Conservation (phyloP, 768 basidiomycete species). For the Pholiota microspora region DNA sequence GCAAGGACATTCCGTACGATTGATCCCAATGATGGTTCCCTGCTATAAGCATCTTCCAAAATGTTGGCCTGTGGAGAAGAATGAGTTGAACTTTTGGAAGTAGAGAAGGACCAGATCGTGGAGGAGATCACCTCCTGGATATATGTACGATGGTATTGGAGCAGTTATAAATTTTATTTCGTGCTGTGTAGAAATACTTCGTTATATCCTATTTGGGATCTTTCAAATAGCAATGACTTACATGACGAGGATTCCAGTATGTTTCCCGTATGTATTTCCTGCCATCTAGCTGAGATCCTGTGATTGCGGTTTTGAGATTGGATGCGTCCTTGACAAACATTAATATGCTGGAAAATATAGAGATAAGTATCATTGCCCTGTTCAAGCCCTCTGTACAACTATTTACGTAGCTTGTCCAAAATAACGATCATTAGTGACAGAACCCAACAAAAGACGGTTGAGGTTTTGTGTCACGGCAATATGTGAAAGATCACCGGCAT, state of each 20-base stretch:
- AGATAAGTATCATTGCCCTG: not conserved
- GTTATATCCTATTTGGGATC: too few relatives aligned
- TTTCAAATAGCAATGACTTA: too few relatives aligned
- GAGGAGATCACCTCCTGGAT: constrained; percentile 50
- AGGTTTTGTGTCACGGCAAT: constrained; percentile 32
- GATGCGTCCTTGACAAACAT: constrained; percentile 42
- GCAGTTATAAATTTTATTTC: constrained; percentile 26
- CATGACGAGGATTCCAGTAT: constrained; percentile 30
- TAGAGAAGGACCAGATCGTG: constrained; percentile 51
- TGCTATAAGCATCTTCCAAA: constrained; percentile 45
- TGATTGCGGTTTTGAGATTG: constrained; percentile 39
- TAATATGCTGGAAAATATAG: constrained; percentile 30
- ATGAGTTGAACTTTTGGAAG: constrained; percentile 50
- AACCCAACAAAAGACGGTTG: constrained; percentile 25
- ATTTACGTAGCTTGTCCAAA: constrained; percentile 38
- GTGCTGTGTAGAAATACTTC: constrained; percentile 30
- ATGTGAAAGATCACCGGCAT: constrained; percentile 30
- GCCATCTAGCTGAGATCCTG: constrained; percentile 18
- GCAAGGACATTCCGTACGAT: constrained; percentile 54
- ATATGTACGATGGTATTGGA: constrained; percentile 32
- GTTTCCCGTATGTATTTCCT: constrained; percentile 22
- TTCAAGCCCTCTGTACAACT: not conserved
- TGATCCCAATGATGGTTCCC: constrained; percentile 47
- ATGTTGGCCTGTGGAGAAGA: constrained; percentile 65
- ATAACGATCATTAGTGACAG: constrained; percentile 31